Evolutionary conservation across 2,329 filamentous ascomycete genomes (phyloP).

Genomic region (Penicillium italicum): DNA sequence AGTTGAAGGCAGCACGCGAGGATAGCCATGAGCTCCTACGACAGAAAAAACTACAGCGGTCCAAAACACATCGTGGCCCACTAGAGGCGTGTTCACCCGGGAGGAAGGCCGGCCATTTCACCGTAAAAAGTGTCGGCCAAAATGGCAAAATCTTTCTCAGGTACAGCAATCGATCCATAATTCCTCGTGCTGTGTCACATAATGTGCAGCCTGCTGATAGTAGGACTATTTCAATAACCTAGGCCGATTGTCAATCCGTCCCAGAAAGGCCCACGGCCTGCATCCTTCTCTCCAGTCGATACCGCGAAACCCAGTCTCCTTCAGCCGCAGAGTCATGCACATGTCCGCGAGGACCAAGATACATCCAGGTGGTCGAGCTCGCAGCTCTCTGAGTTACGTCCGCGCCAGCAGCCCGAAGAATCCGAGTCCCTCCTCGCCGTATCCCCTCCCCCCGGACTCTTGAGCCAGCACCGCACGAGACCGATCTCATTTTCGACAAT

Average conservation of each 20-base stretch:
- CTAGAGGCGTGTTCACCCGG: conserved; percentile 58
- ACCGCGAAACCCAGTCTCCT: conserved; percentile 59
- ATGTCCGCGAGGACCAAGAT: conserved; percentile 31
- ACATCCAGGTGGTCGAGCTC: conserved; percentile 41
- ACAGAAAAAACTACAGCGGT: conserved; percentile 35
- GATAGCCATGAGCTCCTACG: conserved; percentile 52
- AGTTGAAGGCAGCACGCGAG: conserved; percentile 34
- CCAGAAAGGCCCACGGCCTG: conserved; percentile 31
- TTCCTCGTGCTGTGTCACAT: conserved; percentile 14
- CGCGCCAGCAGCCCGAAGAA: conserved; percentile 27
- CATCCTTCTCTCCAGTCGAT: conserved; percentile 45
- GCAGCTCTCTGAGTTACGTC: conserved; percentile 40
- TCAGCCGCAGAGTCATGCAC: conserved; percentile 30
- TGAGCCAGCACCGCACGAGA: conserved; percentile 50
- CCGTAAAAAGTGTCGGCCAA: conserved; percentile 76
- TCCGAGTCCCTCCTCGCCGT: conserved; percentile 23
- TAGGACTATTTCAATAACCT: not conserved
- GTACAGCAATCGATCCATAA: conserved; percentile 46
- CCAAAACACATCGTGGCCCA: conserved; percentile 51
- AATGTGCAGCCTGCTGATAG: conserved; percentile 15
- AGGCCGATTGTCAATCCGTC: conserved; percentile 38
- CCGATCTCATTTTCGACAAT: conserved; percentile 75
- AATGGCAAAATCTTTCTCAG: conserved; percentile 79
- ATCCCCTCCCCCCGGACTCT: conserved; percentile 21
- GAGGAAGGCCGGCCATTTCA: conserved; percentile 68